Conservation (phyloP, 768 basidiomycete genomes). For the Asterophora lycoperdoides region DNA sequence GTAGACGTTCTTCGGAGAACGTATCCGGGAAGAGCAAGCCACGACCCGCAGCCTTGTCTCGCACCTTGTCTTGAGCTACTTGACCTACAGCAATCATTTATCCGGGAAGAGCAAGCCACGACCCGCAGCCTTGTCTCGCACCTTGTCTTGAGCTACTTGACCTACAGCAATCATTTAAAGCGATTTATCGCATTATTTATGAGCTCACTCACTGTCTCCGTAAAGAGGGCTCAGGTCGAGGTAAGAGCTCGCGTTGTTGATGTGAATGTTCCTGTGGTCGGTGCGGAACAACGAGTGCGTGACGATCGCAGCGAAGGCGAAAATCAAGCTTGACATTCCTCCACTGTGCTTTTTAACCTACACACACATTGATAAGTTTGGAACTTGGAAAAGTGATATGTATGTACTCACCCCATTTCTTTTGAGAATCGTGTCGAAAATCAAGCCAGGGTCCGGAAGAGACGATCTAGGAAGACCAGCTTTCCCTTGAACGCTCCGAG, state of each 20-base stretch:
- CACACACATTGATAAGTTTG: too few relatives aligned
- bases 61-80: constrained; percentile 35
- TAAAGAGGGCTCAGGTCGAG: constrained; percentile 55
- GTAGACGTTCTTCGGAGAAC: constrained; percentile 49
- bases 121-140: constrained; percentile 44
- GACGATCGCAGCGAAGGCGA: constrained; percentile 61
- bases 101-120: constrained; percentile 51
- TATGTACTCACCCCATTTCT: constrained; percentile 34
- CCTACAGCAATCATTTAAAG: constrained; percentile 23
- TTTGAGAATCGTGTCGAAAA: constrained; percentile 59
- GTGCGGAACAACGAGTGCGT: constrained; percentile 58
- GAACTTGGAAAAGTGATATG: too few relatives aligned
- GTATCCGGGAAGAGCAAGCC: constrained; percentile 50
- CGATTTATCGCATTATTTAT: too few relatives aligned
- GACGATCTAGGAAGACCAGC: constrained; percentile 33
- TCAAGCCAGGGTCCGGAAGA: constrained; percentile 50
- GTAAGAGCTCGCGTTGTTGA: constrained; percentile 53
- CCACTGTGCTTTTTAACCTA: constrained; percentile 35
- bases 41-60: constrained; percentile 41
- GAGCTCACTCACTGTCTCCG: constrained; percentile 42
- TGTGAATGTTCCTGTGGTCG: constrained; percentile 34
- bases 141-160: constrained; percentile 32
- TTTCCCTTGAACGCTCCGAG: constrained; percentile 44
- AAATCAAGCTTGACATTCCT: constrained; percentile 57
- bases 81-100: constrained; percentile 25